A percentile compares a stretch with the other conserved stretches of the same genome.
phyloP scores from a whole-genome alignment of 495 filamentous ascomycete genomes.

The Niebla homalea region DNA sequence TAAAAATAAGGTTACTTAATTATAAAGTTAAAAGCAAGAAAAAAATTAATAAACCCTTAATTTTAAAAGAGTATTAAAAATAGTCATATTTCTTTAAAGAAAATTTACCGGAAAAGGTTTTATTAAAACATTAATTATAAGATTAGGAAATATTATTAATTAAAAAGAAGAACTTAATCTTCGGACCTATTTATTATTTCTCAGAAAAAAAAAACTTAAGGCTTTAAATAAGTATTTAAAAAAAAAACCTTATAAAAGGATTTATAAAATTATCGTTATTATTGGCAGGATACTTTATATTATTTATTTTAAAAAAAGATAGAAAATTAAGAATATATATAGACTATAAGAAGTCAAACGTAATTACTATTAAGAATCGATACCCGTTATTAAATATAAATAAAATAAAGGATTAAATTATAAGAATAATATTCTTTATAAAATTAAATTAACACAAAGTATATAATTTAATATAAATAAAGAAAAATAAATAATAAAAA shows the following conservation, averaged over 20 bases:
- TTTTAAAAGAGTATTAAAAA: not conserved
- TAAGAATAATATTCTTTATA: too few relatives aligned
- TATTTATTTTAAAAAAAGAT: not conserved
- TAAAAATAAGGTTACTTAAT: not conserved
- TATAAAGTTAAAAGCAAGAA: not conserved
- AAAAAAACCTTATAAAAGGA: not conserved
- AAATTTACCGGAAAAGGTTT: too few relatives aligned
- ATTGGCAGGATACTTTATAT: not conserved
- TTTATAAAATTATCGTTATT: not conserved
- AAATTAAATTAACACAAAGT: too few relatives aligned
- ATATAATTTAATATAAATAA: constrained; percentile 2
- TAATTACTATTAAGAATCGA: too few relatives aligned
- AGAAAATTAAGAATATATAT: constrained; percentile 4
- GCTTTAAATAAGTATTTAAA: constrained; percentile 4
- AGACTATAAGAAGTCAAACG: too few relatives aligned
- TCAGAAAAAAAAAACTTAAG: constrained; percentile 4
- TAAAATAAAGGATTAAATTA: too few relatives aligned
- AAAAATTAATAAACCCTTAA: not conserved
- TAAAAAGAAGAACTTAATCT: constrained; percentile 1
- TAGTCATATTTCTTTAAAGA: constrained; percentile 2
- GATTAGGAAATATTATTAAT: too few relatives aligned
- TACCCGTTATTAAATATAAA: too few relatives aligned
- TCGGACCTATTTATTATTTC: constrained; percentile 1
- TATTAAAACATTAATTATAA: too few relatives aligned
- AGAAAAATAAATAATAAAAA: not conserved